phyloP scores from a whole-genome alignment of 1,284 basidiomycete genomes.

The Fistulina hepatica region DNA sequence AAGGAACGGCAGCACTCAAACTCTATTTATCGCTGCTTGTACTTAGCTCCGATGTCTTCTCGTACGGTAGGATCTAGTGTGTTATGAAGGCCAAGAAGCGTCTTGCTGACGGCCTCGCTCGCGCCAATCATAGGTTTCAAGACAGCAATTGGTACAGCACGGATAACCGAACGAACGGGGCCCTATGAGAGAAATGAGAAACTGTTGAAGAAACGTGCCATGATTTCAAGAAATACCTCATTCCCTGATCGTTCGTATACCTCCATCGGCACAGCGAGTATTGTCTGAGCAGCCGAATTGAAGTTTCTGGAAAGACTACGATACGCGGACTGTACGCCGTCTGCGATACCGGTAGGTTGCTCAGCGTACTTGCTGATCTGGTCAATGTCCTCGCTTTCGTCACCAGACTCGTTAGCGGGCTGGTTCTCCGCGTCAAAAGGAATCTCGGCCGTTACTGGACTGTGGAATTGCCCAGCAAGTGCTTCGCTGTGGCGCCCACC shows the following conservation, averaged over 20 bases:
- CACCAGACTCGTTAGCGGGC: conserved; percentile 19
- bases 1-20: no score
- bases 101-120: conserved; percentile 92
- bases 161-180: conserved; percentile 82
- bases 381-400: conserved; percentile 39
- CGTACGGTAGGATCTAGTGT: conserved; percentile 73
- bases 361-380: conserved; percentile 82
- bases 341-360: conserved; percentile 74
- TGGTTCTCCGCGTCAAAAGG: conserved; percentile 22
- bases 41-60: conserved; percentile 79
- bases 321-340: conserved; percentile 89
- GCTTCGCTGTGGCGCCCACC: conserved; percentile 25
- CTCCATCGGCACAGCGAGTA: conserved; percentile 97
- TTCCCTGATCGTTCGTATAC: conserved; percentile 88
- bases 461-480: not conserved
- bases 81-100: conserved; percentile 85
- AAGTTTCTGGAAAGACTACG: conserved; percentile 75
- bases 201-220: conserved; percentile 4
- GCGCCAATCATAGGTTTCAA: conserved; percentile 95
- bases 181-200: no score
- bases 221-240: conserved; percentile 44
- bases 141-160: conserved; percentile 94
- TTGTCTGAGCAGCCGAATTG: conserved; percentile 93
- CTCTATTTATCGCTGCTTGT: conserved; percentile 60
- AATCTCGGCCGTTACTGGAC: conserved; percentile 31